phyloP scores from a whole-genome alignment of 2,329 filamentous ascomycete genomes.

The Pleomassaria siparia region DNA sequence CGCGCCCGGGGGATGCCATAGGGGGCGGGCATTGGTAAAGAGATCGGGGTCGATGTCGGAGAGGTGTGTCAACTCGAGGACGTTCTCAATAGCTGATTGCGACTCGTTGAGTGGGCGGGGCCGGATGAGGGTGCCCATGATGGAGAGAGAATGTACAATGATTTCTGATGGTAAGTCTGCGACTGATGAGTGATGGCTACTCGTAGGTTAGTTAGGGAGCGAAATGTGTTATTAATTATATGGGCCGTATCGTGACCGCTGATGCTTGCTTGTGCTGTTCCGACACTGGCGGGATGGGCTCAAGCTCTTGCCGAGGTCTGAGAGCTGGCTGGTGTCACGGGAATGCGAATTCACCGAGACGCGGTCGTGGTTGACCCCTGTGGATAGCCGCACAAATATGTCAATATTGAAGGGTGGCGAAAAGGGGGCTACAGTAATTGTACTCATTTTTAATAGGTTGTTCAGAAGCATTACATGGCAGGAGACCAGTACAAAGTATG shows the following conservation, averaged over 20 bases:
- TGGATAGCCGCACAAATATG: not conserved
- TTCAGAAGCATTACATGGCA: too few species aligned
- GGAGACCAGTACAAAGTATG: too few species aligned
- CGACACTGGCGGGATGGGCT: not conserved
- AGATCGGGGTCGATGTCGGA: constrained; percentile 77
- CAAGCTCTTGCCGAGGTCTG: not conserved
- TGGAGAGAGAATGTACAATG: constrained; percentile 1
- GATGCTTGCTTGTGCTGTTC: not conserved
- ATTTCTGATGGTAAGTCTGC: not conserved
- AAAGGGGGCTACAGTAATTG: too few species aligned
- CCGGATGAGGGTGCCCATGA: constrained; percentile 65
- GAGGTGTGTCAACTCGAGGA: constrained; percentile 81
- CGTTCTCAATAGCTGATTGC: constrained; percentile 84
- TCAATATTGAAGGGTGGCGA: not conserved
- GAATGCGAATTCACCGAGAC: not conserved
- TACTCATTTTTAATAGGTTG: too few species aligned
- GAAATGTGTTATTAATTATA: not conserved
- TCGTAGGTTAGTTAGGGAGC: constrained; percentile 1
- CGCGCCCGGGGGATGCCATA: constrained; percentile 91
- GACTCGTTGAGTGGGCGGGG: constrained; percentile 71
- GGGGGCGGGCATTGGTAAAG: constrained; percentile 88
- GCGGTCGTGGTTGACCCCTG: not conserved
- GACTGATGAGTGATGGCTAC: not conserved
- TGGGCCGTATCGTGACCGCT: not conserved
- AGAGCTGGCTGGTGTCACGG: not conserved